These are phyloP conservation scores for Cucumis hystrix DNA, from an alignment of 306 rosid genomes.

Conservation along the genomic window DNA sequence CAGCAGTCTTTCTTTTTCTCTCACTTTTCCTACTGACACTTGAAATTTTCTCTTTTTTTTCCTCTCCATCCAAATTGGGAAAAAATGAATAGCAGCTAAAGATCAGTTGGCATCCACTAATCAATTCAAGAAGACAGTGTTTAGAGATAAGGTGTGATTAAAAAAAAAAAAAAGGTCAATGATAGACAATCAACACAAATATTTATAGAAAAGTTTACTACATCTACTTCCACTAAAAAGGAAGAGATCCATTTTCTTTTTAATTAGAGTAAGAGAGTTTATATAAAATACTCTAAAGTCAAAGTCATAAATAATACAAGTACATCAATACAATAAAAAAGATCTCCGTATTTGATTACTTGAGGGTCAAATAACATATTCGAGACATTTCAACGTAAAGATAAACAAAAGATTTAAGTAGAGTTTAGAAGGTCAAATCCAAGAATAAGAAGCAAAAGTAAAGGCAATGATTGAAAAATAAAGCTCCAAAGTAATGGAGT, in stretches of 20 bases:
- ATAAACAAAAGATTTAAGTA: neutral
- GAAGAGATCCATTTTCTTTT: no score
- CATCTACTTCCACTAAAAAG: no score
- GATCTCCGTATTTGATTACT: no score
- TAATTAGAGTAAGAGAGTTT: no score
- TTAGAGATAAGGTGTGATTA: neutral
- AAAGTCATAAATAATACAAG: no score
- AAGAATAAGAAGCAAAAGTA: neutral
- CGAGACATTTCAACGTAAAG: neutral
- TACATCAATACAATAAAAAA: no score
- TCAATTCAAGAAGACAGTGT: neutral
- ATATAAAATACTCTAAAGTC: no score
- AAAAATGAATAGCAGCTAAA: neutral
- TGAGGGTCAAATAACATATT: no score
- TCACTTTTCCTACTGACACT: neutral
- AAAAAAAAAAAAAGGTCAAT: no score
- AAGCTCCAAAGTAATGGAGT: neutral
- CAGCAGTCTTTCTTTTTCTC: neutral
- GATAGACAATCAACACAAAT: no score
- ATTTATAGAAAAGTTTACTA: no score
- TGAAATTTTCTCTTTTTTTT: neutral
- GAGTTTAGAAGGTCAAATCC: slow-evolving; percentile 5
- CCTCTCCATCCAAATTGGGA: neutral
- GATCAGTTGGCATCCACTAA: neutral
- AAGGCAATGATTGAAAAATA: slow-evolving; percentile 1